Evolutionary conservation across 805 yeast species (phyloP).

Genomic region (Babjeviella inositovora): DNA sequence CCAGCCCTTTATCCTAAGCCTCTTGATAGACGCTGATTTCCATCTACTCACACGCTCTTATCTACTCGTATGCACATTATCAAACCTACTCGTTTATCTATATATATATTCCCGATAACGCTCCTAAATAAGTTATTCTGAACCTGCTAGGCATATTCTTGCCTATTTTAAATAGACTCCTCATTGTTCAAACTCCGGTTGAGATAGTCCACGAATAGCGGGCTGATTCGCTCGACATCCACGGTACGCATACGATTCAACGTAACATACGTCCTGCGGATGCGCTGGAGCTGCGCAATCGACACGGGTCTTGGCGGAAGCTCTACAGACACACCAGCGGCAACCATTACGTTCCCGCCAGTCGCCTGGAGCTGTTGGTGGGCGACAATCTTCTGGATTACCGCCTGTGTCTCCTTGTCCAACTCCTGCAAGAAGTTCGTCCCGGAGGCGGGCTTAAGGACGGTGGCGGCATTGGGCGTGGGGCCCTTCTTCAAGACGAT

Average conservation of each 20-base stretch:
- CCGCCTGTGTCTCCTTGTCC: slow-evolving; percentile 53
- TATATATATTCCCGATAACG: neutral
- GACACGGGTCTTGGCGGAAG: slow-evolving; percentile 51
- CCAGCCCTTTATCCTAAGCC: too few species aligned
- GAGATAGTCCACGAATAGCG: slow-evolving; percentile 66
- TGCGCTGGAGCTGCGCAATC: slow-evolving; percentile 67
- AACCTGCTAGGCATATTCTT: neutral
- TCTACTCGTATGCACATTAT: slow-evolving; percentile 1
- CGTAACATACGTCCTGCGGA: slow-evolving; percentile 69
- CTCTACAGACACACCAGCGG: slow-evolving; percentile 25
- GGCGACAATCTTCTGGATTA: slow-evolving; percentile 45
- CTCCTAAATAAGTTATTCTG: slow-evolving; percentile 1
- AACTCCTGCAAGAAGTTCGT: slow-evolving; percentile 64
- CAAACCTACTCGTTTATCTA: slow-evolving; percentile 1
- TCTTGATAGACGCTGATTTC: slow-evolving; percentile 4
- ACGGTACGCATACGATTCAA: slow-evolving; percentile 68
- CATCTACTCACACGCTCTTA: slow-evolving; percentile 1
- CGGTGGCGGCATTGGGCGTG: slow-evolving; percentile 75
- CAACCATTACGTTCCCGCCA: slow-evolving; percentile 34
- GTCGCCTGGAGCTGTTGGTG: slow-evolving; percentile 34
- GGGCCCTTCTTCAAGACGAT: slow-evolving; percentile 44
- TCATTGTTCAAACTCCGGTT: slow-evolving; percentile 36
- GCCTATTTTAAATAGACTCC: slow-evolving; percentile 2
- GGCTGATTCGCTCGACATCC: slow-evolving; percentile 50
- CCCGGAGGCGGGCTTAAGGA: slow-evolving; percentile 65